Evolutionary conservation across 805 yeast genomes (phyloP).

Genomic region (Candida tibetensis): DNA sequence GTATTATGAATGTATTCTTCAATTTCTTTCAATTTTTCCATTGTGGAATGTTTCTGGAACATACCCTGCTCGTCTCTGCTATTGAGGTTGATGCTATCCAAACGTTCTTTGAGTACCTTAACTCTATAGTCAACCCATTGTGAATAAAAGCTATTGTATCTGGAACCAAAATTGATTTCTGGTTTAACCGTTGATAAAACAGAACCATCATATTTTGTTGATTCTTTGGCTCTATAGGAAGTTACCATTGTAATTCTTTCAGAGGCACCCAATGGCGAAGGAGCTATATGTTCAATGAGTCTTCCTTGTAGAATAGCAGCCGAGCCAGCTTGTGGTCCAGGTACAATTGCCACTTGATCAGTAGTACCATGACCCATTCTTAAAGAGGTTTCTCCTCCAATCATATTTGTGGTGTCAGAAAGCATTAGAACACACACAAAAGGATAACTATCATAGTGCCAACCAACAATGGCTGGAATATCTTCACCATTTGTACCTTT

Average conservation of each 20-base stretch:
- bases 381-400: conserved; percentile 60
- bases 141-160: conserved; percentile 34
- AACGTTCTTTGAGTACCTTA: conserved; percentile 23
- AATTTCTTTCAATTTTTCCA: conserved; percentile 20
- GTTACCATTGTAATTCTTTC: conserved; percentile 46
- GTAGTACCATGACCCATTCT: conserved; percentile 38
- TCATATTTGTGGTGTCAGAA: conserved; percentile 55
- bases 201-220: conserved; percentile 26
- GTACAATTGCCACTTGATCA: conserved; percentile 9
- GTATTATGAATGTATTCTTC: conserved; percentile 23
- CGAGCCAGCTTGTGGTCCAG: conserved; percentile 48
- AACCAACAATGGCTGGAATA: conserved; percentile 55
- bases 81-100: conserved; percentile 18
- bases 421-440: conserved; percentile 65
- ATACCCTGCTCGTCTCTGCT: conserved; percentile 12
- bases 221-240: conserved; percentile 34
- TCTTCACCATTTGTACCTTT: conserved; percentile 27
- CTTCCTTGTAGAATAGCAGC: conserved; percentile 51
- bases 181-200: conserved; percentile 39
- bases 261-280: conserved; percentile 37
- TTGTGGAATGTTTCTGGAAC: conserved; percentile 24
- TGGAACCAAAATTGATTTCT: conserved; percentile 34
- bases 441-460: conserved; percentile 66
- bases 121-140: conserved; percentile 36
- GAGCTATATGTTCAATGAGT: conserved; percentile 45